These are phyloP conservation scores for Vigna hirtella DNA, from an alignment of 306 rosid species.

Conservation along the genomic window DNA sequence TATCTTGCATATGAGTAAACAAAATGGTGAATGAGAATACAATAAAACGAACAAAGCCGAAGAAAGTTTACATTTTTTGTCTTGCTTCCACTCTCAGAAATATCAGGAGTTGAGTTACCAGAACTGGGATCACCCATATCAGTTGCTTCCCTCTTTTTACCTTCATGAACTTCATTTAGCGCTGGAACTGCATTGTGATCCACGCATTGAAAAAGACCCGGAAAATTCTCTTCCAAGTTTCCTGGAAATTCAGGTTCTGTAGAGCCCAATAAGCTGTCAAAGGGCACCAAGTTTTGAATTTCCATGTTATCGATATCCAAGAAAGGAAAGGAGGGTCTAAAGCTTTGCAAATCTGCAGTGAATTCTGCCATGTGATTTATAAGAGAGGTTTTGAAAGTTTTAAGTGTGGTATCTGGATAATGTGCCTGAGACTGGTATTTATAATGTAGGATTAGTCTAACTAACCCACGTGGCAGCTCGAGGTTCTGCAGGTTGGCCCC, in stretches of 20 bases:
- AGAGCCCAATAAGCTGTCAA: slow-evolving; percentile 50
- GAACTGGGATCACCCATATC: slow-evolving; percentile 55
- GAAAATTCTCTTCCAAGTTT: slow-evolving; percentile 53
- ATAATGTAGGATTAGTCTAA: slow-evolving; percentile 49
- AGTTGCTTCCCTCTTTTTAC: slow-evolving; percentile 60
- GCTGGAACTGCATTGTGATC: slow-evolving; percentile 42
- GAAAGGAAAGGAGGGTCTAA: slow-evolving; percentile 61
- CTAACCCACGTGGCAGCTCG: slow-evolving; percentile 63
- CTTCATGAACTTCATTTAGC: slow-evolving; percentile 48
- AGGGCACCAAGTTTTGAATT: slow-evolving; percentile 52
- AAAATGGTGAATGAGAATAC: not conserved
- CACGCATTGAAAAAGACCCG: slow-evolving; percentile 41
- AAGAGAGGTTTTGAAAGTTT: slow-evolving; percentile 31
- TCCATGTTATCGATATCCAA: slow-evolving; percentile 60
- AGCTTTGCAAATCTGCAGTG: slow-evolving; percentile 54
- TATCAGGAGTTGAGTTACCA: slow-evolving; percentile 60
- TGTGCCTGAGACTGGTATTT: slow-evolving; percentile 49
- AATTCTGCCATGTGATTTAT: slow-evolving; percentile 68
- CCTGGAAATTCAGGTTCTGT: slow-evolving; percentile 53
- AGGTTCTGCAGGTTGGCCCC: slow-evolving; percentile 59
- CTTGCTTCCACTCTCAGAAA: slow-evolving; percentile 56
- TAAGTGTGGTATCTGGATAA: slow-evolving; percentile 50
- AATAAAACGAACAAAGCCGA: not conserved
- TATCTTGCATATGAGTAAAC: not conserved
- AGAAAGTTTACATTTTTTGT: slow-evolving; percentile 57